Evolutionary conservation across 768 basidiomycete genomes (phyloP).

Genomic region (Stropharia rugosoannulata): DNA sequence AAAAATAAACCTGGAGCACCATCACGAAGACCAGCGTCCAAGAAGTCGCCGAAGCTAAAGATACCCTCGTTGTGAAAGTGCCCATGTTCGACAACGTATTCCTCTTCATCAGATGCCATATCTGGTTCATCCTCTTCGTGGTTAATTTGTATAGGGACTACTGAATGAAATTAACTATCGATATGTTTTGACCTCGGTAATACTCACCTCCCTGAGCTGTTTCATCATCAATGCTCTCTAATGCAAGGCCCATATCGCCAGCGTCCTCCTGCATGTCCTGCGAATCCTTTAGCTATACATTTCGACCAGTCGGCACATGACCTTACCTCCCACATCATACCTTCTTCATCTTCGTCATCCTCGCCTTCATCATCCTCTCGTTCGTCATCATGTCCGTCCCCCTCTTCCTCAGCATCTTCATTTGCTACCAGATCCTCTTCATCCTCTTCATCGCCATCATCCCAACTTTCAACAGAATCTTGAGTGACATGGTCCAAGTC

Average conservation of each 20-base stretch:
- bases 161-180: slow-evolving; percentile 7
- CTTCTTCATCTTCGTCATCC: slow-evolving; percentile 25
- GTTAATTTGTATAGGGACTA: slow-evolving; percentile 53
- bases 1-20: slow-evolving; percentile 44
- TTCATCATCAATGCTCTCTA: slow-evolving; percentile 59
- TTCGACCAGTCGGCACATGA: neutral
- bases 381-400: slow-evolving; percentile 45
- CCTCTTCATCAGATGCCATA: slow-evolving; percentile 64
- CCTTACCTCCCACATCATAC: slow-evolving; percentile 37
- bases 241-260: slow-evolving; percentile 40
- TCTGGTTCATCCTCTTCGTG: slow-evolving; percentile 66
- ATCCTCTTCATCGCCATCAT: slow-evolving; percentile 67
- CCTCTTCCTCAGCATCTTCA: slow-evolving; percentile 52
- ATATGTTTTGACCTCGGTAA: neutral
- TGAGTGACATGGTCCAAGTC: slow-evolving; percentile 59
- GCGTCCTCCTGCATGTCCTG: slow-evolving; percentile 56
- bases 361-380: slow-evolving; percentile 24
- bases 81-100: slow-evolving; percentile 43
- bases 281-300: neutral
- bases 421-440: slow-evolving; percentile 61
- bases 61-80: slow-evolving; percentile 44
- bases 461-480: slow-evolving; percentile 64
- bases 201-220: slow-evolving; percentile 56
- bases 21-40: slow-evolving; percentile 43
- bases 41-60: slow-evolving; percentile 56